A percentile compares a stretch with the other conserved stretches of the same genome.
These are phyloP conservation scores for Ophiocordyceps camponoti-floridani DNA, from an alignment of 2,329 filamentous ascomycete species.

Conservation along the genomic window DNA sequence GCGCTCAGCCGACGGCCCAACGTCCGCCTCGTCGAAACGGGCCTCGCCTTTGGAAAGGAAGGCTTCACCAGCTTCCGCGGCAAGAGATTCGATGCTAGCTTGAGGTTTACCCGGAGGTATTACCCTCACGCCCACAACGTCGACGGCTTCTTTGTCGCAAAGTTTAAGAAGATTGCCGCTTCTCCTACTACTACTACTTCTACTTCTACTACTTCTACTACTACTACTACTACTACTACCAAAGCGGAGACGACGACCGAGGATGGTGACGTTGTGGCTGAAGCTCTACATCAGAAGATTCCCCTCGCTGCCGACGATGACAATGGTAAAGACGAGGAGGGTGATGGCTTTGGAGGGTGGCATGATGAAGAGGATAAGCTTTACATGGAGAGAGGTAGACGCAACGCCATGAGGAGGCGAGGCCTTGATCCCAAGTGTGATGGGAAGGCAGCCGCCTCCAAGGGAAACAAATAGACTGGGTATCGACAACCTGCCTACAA, in stretches of 20 bases:
- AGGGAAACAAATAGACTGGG: slow-evolving; percentile 6
- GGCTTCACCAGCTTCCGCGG: slow-evolving; percentile 83
- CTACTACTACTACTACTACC: slow-evolving; percentile 20
- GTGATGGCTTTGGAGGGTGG: slow-evolving; percentile 51
- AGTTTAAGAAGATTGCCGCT: slow-evolving; percentile 82
- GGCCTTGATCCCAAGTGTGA: slow-evolving; percentile 53
- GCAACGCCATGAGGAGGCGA: slow-evolving; percentile 54
- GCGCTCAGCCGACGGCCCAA: slow-evolving; percentile 83
- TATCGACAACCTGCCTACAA: background rate
- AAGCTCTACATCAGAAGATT: too few relatives aligned
- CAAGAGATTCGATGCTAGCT: slow-evolving; percentile 74
- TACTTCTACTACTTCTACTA: slow-evolving; percentile 17
- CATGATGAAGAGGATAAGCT: slow-evolving; percentile 55
- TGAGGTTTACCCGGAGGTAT: slow-evolving; percentile 70
- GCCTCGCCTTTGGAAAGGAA: slow-evolving; percentile 75
- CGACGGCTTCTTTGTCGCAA: slow-evolving; percentile 95
- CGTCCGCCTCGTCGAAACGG: slow-evolving; percentile 81
- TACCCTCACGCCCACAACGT: slow-evolving; percentile 90
- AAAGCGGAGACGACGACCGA: slow-evolving; percentile 5
- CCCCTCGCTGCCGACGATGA: too few relatives aligned
- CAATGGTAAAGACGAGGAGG: slow-evolving; percentile 12
- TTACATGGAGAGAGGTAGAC: slow-evolving; percentile 56
- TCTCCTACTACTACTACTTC: slow-evolving; percentile 31
- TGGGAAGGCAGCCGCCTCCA: slow-evolving; percentile 11
- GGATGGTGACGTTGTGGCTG: too few relatives aligned